phyloP scores from a whole-genome alignment of 768 basidiomycete genomes.

The Suillus placidus region DNA sequence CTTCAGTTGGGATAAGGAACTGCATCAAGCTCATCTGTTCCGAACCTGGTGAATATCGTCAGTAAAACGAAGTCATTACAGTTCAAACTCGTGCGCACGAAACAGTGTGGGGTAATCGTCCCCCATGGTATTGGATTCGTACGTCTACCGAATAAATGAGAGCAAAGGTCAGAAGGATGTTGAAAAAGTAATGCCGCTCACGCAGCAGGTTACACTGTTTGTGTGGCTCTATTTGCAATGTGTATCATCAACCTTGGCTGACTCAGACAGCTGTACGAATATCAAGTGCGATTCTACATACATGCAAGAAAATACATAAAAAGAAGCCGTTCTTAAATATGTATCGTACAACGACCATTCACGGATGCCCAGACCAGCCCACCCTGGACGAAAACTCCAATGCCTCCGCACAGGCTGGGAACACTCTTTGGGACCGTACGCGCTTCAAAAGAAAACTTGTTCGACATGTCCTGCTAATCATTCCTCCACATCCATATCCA shows the following conservation, averaged over 20 bases:
- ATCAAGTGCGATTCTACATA: neutral
- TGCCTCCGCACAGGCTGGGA: conserved; percentile 1
- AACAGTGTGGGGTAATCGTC: conserved; percentile 84
- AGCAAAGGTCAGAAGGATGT: neutral
- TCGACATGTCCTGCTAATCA: conserved; percentile 16
- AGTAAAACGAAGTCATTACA: conserved; percentile 7
- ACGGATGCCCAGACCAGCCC: neutral
- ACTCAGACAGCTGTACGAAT: too few species aligned
- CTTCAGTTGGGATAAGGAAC: conserved; percentile 95
- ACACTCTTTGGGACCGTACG: neutral
- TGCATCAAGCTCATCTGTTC: conserved; percentile 98
- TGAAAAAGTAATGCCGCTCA: neutral
- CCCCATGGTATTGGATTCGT: conserved; percentile 48
- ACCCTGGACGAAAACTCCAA: neutral
- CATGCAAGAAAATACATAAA: neutral
- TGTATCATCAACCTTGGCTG: neutral
- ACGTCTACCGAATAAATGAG: neutral
- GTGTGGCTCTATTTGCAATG: conserved; percentile 15
- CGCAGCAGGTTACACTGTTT: neutral
- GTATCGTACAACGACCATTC: neutral
- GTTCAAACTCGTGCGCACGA: conserved; percentile 47
- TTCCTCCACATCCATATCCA: conserved; percentile 17
- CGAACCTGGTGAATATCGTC: conserved; percentile 62
- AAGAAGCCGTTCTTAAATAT: neutral
- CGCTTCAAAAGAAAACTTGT: neutral